These are phyloP conservation scores for Eucalyptus tenuipes DNA, from an alignment of 345 rosid species.

Conservation along the genomic window DNA sequence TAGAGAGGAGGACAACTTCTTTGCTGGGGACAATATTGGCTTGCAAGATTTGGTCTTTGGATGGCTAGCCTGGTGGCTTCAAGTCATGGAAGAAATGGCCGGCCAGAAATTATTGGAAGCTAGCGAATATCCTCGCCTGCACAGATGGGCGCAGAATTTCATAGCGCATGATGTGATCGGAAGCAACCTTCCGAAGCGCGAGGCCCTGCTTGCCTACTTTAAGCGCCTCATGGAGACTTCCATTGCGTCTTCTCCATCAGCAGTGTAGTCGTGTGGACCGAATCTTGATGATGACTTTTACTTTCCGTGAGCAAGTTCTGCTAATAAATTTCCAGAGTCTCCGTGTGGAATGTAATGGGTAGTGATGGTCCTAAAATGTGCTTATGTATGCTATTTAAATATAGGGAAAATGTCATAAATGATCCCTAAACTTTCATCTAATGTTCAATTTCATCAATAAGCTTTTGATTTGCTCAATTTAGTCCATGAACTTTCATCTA, in stretches of 20 bases:
- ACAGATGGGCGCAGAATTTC: neutral
- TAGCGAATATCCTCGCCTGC: neutral
- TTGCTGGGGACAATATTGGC: neutral
- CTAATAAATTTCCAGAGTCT: neutral
- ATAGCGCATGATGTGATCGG: neutral
- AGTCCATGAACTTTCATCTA: no score
- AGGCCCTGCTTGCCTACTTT: neutral
- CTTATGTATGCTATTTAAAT: neutral
- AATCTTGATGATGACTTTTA: neutral
- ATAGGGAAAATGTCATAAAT: no score
- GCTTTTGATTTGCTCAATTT: no score
- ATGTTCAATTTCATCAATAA: no score
- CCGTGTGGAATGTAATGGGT: neutral
- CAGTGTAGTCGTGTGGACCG: neutral
- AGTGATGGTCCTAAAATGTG: neutral
- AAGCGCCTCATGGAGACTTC: neutral
- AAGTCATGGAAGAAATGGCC: neutral
- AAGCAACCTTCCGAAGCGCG: conserved; percentile 1
- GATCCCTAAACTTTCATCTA: no score
- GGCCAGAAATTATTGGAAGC: conserved; percentile 1
- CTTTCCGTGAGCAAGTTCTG: neutral
- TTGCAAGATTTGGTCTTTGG: conserved; percentile 1
- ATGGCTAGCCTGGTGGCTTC: neutral
- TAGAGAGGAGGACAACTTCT: conserved; percentile 8
- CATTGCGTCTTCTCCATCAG: neutral